phyloP scores from a whole-genome alignment of 1,139 yeast genomes.

The Candida pseudoviswanathii region DNA sequence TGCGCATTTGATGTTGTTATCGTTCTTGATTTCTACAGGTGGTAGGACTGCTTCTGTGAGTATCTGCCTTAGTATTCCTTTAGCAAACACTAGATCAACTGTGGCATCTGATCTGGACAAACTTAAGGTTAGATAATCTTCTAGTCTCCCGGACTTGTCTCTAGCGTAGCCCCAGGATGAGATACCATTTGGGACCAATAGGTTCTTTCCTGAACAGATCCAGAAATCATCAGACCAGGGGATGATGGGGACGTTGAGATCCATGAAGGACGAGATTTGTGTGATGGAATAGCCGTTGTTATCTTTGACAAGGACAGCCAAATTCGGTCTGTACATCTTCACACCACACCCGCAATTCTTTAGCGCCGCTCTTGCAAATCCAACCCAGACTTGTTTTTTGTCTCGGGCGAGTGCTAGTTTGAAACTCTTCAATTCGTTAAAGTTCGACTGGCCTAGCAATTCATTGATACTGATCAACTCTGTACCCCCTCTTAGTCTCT shows the following conservation, averaged over 20 bases:
- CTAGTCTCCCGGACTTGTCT: slow-evolving; percentile 15
- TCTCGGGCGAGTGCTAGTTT: slow-evolving; percentile 17
- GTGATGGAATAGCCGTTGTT: slow-evolving; percentile 25
- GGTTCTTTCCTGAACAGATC: slow-evolving; percentile 27
- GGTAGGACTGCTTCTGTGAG: slow-evolving; percentile 2
- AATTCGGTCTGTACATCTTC: slow-evolving; percentile 37
- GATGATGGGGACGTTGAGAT: slow-evolving; percentile 33
- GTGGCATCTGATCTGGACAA: slow-evolving; percentile 39
- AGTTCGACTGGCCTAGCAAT: slow-evolving; percentile 16
- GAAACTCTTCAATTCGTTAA: slow-evolving; percentile 8
- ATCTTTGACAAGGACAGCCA: slow-evolving; percentile 27
- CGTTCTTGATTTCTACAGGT: slow-evolving; percentile 25
- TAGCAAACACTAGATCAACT: slow-evolving; percentile 31
- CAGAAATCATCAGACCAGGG: slow-evolving; percentile 31
- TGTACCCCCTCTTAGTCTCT: slow-evolving; percentile 41
- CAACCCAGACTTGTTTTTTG: slow-evolving; percentile 33
- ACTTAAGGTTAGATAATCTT: slow-evolving; percentile 34
- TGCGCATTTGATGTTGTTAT: slow-evolving; percentile 34
- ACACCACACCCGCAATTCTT: slow-evolving; percentile 38
- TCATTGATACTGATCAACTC: slow-evolving; percentile 30
- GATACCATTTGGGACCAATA: slow-evolving; percentile 40
- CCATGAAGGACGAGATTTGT: slow-evolving; percentile 35
- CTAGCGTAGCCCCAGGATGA: slow-evolving; percentile 26
- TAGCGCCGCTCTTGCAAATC: slow-evolving; percentile 39
- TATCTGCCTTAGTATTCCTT: slow-evolving; percentile 20